Evolutionary conservation across 78 protist genomes (phyloP).

Genomic region (Creolimax fragrantissima): DNA sequence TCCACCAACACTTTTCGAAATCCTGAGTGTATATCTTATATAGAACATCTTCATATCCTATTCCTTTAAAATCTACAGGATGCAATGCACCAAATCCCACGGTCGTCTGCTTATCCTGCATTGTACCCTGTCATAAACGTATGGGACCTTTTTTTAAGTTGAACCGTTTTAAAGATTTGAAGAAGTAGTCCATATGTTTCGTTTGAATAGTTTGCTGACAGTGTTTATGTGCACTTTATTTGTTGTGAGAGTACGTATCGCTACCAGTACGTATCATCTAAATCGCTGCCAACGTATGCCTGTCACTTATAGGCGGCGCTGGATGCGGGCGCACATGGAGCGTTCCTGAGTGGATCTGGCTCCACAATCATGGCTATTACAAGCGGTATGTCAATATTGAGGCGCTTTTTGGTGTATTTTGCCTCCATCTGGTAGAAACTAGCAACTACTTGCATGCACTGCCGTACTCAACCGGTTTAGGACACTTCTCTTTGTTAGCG

Average conservation of each 20-base stretch:
- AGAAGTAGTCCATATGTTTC: too few relatives aligned
- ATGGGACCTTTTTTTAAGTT: background rate
- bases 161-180: too few relatives aligned
- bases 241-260: too few relatives aligned
- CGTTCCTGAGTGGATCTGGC: slow-evolving; percentile 51
- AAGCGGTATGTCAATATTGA: background rate
- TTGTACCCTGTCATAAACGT: slow-evolving; percentile 11
- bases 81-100: slow-evolving; percentile 33
- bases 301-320: slow-evolving; percentile 39
- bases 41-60: too few relatives aligned
- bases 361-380: slow-evolving; percentile 40
- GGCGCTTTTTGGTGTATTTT: background rate
- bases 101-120: background rate
- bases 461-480: background rate
- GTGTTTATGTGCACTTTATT: too few relatives aligned
- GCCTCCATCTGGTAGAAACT: background rate
- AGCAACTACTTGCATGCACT: background rate
- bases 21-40: too few relatives aligned
- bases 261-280: too few relatives aligned
- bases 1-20: too few relatives aligned
- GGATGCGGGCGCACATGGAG: slow-evolving; percentile 44
- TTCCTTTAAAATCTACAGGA: too few relatives aligned
- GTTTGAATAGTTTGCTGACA: too few relatives aligned
- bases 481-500: background rate
- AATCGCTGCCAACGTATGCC: too few relatives aligned